phyloP scores from a whole-genome alignment of 148 eudicot species.

The Gaultheria prostrata region DNA sequence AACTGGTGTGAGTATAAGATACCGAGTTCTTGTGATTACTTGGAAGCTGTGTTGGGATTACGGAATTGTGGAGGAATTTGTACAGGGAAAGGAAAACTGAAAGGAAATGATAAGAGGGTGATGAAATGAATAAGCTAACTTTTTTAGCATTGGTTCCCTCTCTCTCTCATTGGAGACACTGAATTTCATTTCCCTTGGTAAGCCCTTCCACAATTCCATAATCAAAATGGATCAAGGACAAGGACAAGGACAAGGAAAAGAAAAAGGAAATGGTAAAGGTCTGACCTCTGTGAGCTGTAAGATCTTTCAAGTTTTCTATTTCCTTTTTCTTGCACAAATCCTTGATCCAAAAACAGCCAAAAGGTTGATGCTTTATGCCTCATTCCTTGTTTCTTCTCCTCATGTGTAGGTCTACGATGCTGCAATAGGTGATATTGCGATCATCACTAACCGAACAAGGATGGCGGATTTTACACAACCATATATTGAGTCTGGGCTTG shows the following conservation, averaged over 20 bases:
- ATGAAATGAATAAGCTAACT: background rate
- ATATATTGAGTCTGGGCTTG: conserved; percentile 46
- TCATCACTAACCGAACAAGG: conserved; percentile 47
- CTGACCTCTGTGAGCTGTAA: background rate
- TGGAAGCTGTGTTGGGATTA: conserved; percentile 42
- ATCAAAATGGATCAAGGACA: background rate
- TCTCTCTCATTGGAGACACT: too few relatives aligned
- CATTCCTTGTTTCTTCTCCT: conserved; percentile 9
- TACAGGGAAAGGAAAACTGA: background rate
- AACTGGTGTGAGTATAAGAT: conserved; percentile 51
- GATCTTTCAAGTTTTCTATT: background rate
- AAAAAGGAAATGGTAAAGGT: background rate
- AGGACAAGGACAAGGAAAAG: background rate
- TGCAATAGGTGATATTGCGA: conserved; percentile 69
- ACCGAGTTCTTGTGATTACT: background rate
- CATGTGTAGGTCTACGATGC: conserved; percentile 58
- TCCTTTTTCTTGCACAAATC: background rate
- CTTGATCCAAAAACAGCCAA: background rate
- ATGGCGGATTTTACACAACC: conserved; percentile 71
- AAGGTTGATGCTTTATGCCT: background rate
- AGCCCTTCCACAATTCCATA: background rate
- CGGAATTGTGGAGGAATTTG: background rate
- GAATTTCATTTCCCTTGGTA: background rate
- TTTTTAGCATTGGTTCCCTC: background rate
- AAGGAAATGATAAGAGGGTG: background rate